Base-by-base conservation (phyloP, 116 monocot species). In the Trichopus zeylanicus region DNA sequence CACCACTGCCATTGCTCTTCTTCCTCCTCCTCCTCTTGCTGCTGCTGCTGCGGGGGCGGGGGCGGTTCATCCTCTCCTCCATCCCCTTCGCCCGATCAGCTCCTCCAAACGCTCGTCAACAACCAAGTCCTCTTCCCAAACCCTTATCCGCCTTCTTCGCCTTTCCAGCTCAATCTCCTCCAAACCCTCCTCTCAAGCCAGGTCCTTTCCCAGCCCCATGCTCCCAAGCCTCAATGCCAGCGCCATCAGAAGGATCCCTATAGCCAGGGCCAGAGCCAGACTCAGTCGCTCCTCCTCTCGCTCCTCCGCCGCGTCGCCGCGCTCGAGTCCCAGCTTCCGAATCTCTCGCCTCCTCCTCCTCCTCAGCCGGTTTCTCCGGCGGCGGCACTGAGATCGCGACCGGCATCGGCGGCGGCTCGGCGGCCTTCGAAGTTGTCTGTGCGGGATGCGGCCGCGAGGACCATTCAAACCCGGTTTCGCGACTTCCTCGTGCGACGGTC, bases 401-500 rank as follows among this genome's bases (percentile, higher is more conserved):
- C 32, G 32, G 32, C n/a, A 16, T 23, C 46, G 3, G 49, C 49
- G 2, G 21, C 21, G 19, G 49, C 7, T 60, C 18, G 31, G 29
- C 53, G 39, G 2, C 53, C 59, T 20, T 12, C 38, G 0, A 33
- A 26, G 26, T 29, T 38, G 0, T 65, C 82, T 12, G 70, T 89
- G 6, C 56, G 72, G 19, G 76, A 94, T 39, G 29, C 70, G 34
- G 94, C 94, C 4, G 94, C 94, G 15, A 27, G 76, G 52, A 78
- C 73, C 24, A 94, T 94, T 68, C 94, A 94, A 63, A 56, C 70
- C 19, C 52, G 53, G 26, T 94, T 94, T 71, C 82, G 94, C 51
- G 75, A 52, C 38, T 77, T 68, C 70, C 83, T 94, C 13, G 83
- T 83, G 35, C 75, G 81, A 19, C 75, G 86, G 29, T 94, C 94